Conservation (phyloP, 495 filamentous ascomycete genomes). For the Extremus antarcticus region DNA sequence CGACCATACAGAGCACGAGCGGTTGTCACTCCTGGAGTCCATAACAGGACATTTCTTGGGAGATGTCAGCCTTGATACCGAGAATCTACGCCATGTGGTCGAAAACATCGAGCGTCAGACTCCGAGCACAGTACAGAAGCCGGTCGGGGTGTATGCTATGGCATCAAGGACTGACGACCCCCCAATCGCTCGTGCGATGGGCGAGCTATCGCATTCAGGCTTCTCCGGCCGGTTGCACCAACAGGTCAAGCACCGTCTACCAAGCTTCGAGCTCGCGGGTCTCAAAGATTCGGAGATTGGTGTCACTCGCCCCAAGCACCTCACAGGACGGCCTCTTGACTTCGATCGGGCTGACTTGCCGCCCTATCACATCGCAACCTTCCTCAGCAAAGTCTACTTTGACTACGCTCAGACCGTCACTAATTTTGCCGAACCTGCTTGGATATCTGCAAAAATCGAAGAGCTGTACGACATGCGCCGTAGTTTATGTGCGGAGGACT, state of each 20-base stretch:
- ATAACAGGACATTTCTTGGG: not conserved
- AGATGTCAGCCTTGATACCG: not conserved
- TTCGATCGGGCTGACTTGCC: constrained; percentile 17
- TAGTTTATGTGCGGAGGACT: constrained; percentile 37
- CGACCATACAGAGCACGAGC: not conserved
- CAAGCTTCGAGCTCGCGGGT: not conserved
- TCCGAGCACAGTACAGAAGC: not conserved
- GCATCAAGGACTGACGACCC: not conserved
- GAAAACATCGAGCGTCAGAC: not conserved
- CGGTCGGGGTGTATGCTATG: not conserved
- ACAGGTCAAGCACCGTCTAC: not conserved
- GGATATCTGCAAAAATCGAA: constrained; percentile 31
- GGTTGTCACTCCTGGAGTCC: not conserved
- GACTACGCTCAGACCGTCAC: constrained; percentile 45
- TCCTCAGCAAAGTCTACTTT: constrained; percentile 42
- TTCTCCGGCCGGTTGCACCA: not conserved
- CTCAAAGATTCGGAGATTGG: not conserved
- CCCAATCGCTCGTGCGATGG: not conserved
- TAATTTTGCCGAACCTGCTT: constrained; percentile 40
- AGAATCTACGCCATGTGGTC: not conserved
- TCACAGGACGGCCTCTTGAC: constrained; percentile 15
- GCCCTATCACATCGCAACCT: constrained; percentile 41
- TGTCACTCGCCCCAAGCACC: not conserved
- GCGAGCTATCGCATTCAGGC: not conserved
- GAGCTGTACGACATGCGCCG: constrained; percentile 21